Evolutionary conservation across 2,329 filamentous ascomycete genomes (phyloP), one percentile per base, ranked within the genome.

Genomic region (Chrysosporium queenslandicum): DNA sequence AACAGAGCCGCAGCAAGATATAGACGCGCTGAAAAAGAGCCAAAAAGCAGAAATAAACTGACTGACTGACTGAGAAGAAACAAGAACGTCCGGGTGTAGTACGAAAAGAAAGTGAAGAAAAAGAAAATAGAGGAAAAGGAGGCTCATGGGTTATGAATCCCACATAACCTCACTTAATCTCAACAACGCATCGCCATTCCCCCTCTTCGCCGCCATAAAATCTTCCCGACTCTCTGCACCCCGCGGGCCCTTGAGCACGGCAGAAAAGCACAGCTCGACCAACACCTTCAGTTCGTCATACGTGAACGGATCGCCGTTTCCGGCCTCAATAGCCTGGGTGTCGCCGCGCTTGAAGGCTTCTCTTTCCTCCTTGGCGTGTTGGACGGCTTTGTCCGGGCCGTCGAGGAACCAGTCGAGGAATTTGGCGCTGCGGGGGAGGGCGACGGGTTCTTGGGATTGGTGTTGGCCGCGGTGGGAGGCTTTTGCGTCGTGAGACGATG

Each of bases 361-460:
- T 56, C 71, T 74, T 54, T 71, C 69, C 21, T 71, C 68, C 46
- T 70, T 70, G 4, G 71, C 71, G 46, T 71, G 69, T 40, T 71
- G 66, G 6, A 74, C 59, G 1, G 72, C 63, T 50, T 68, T 67
- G n/a, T 72, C 69, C 0, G 71, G 64, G 0, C 72, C 72, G 56
- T 72, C 68, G 12, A 74, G 63, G 64, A 74, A 74, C 66, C 72
- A 73, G 56, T 73, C 69, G 21, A 73, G 64, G 59, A 74, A 74
- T 43, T 71, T 72, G 34, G 70, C 68, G 42, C 69, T 71, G 47
- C 66, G 66, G 1, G 68, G 69, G 42, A 74, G 63, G 9, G 71
- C 67, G 20, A 73, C 67, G 1, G 66, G 55, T 53, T 73, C 69
- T 20, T 63, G 58, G 2, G 59, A 51, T 34, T 58, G 50, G 18